Evolutionary conservation across 768 basidiomycete genomes (phyloP).

Genomic region (Lepiota subincarnata): DNA sequence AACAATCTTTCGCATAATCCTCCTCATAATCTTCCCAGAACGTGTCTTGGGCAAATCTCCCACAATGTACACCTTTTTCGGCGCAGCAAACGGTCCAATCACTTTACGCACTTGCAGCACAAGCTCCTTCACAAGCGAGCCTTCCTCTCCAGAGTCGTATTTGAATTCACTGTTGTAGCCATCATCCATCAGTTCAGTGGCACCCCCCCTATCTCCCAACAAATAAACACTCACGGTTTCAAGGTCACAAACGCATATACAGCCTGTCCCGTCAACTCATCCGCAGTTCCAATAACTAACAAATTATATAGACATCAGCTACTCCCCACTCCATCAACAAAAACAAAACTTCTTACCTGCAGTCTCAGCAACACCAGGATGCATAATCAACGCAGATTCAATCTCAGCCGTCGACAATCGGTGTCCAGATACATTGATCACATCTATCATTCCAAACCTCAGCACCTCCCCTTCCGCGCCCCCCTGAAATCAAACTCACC

Average conservation of each 20-base stretch:
- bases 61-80: slow-evolving; percentile 87
- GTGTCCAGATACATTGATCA: slow-evolving; percentile 98
- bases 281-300: slow-evolving; percentile 73
- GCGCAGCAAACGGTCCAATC: slow-evolving; percentile 96
- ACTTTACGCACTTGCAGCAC: slow-evolving; percentile 94
- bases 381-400: slow-evolving; percentile 92
- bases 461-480: too few relatives aligned
- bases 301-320: background rate
- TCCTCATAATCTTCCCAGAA: slow-evolving; percentile 95
- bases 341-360: slow-evolving; percentile 43
- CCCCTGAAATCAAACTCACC: slow-evolving; percentile 40
- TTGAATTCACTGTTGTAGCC: slow-evolving; percentile 66
- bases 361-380: slow-evolving; percentile 94
- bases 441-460: slow-evolving; percentile 51
- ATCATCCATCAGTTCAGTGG: too few relatives aligned
- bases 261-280: slow-evolving; percentile 90
- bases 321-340: background rate
- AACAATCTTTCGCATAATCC: slow-evolving; percentile 95
- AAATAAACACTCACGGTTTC: slow-evolving; percentile 65
- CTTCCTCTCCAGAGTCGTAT: slow-evolving; percentile 67
- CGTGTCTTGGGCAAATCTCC: slow-evolving; percentile 90
- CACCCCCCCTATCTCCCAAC: too few relatives aligned
- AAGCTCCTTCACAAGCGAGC: slow-evolving; percentile 77
- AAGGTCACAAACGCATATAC: slow-evolving; percentile 94
- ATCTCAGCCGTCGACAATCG: slow-evolving; percentile 97